Evolutionary conservation across 371 early-diverging fungal species (phyloP).

Genomic region (Dinochytrium kinnereticum): DNA sequence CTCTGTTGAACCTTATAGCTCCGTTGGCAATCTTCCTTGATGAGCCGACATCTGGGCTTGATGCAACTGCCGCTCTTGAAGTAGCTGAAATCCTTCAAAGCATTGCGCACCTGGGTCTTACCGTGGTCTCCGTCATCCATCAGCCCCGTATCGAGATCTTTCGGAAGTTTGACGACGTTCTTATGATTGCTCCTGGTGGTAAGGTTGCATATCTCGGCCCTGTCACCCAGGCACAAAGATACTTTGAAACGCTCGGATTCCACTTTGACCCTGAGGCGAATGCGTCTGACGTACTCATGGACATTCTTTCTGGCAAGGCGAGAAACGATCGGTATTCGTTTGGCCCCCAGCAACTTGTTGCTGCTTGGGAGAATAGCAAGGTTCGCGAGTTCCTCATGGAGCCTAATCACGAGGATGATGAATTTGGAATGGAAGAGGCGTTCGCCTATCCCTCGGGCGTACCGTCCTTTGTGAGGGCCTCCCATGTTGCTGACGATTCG

Average conservation of each 20-base stretch:
- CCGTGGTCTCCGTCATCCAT: conserved; percentile 91
- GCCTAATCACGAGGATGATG: background rate
- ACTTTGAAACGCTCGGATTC: conserved; percentile 48
- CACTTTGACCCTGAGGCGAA: conserved; percentile 33
- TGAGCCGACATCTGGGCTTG: conserved; percentile 91
- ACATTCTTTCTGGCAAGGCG: conserved; percentile 42
- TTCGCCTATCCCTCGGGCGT: background rate
- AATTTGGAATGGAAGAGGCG: background rate
- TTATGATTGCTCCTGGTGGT: conserved; percentile 80
- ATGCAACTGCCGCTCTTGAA: conserved; percentile 59
- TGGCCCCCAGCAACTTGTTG: background rate
- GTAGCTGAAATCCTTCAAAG: conserved; percentile 33
- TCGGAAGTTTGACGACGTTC: conserved; percentile 83
- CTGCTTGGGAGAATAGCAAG: background rate
- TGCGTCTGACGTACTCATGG: conserved; percentile 56
- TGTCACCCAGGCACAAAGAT: conserved; percentile 34
- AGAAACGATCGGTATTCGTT: conserved; percentile 8
- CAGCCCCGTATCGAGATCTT: conserved; percentile 92
- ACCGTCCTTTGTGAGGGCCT: background rate
- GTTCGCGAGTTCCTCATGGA: background rate
- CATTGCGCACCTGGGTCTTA: conserved; percentile 47
- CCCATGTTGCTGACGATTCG: background rate
- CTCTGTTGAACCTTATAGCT: conserved; percentile 40
- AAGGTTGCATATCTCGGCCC: conserved; percentile 79
- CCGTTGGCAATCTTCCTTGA: conserved; percentile 84